Evolutionary conservation across 2,329 filamentous ascomycete genomes (phyloP), one percentile per base, ranked within the genome.

Genomic region (Pseudocercospora pini-densiflorae): DNA sequence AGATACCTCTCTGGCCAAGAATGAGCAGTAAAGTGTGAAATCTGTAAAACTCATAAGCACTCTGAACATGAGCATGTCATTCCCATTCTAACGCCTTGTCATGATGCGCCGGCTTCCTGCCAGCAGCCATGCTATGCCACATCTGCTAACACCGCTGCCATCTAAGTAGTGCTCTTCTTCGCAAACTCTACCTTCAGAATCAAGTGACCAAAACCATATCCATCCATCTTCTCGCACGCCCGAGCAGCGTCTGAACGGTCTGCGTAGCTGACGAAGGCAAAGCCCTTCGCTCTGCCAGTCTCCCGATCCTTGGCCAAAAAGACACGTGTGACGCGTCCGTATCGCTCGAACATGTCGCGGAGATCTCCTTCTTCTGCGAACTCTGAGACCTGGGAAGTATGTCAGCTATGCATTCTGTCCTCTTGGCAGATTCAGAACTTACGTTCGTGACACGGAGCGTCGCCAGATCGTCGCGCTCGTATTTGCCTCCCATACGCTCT

Each of bases 261-360:
- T 67, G 91, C 92, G 78, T 95, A 99, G 81, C 92, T 97, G 86
- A 99, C 97, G 81, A 99, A 99, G 27, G 96, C 96, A 80, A 99
- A 99, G 70, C 95, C 95, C 89, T 99, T 99, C 75, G 95, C 95
- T 79, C 94, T 85, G 68, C 93, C 92, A 47, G 95, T 99, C 76
- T 99, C 95, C 79, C 95, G 87, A 84, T 99, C 95, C 87, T 97
- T 98, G 76, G 95, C 95, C 77, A 99, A 83, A 87, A 99, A 99
- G 59, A 99, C 95, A 81, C 95, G 90, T 64, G 94, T 98, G 78
- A 99, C 95, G 74, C 94, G 92, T 77, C 95, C 95, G 80, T 95
- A 97, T 74, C 95, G 89, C 85, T 97, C 94, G 85, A 99, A 99
- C 89, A 99, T 94, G 80, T 97, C 93, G 79, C 95, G 92, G 73